Base-by-base conservation (phyloP, 768 basidiomycete species). In the Mycena latifolia region DNA sequence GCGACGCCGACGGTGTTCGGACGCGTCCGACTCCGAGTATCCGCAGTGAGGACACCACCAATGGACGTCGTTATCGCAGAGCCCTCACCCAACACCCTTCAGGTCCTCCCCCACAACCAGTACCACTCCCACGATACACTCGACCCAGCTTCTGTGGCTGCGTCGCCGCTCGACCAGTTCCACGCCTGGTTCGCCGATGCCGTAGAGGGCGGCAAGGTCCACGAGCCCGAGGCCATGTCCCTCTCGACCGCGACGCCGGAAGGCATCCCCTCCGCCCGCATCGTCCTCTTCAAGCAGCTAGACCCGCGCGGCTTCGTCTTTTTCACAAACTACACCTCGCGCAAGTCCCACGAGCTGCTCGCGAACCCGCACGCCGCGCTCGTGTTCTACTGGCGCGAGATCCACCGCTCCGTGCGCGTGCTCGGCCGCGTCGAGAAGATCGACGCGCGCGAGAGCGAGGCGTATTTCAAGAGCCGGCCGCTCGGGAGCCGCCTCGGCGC, bases 291-390 rank as follows among this genome's bases (percentile, higher is more conserved):
- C 74, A 98, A 96, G 78, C 88, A 95, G 74, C 88, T 94, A 72
- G 98, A 99, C 81, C 74, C 84, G 31, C 88, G 83, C 59, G 98
- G 98, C 55, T 98, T 99, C 81, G 88, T 97, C 62, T 98, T 98
- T 81, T 99, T 87, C 85, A 99, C 97, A 33, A 99, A 99, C 80
- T 99, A 99, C 81, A 87, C 89, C 43, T 97, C 95, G 14, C 88
- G 96, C 69, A 99, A 99, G 80, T 95, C 94, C 4, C 75, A 79
- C 45, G 98, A 99, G 76, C 85, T 99, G 29, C 62, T 78, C 8
- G 84, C 80, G 41, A 96, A 96, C 74, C 93, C 94, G 0, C 82
- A 90, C 75, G 95, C 92, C 6, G 89, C 93, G 1, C 81, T 97
- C 22, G 89, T 90, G 12, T 94, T 98, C 73, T 98, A 96, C 81